phyloP scores from a whole-genome alignment of 2,329 filamentous ascomycete species.

The Paecilomyces sp. region DNA sequence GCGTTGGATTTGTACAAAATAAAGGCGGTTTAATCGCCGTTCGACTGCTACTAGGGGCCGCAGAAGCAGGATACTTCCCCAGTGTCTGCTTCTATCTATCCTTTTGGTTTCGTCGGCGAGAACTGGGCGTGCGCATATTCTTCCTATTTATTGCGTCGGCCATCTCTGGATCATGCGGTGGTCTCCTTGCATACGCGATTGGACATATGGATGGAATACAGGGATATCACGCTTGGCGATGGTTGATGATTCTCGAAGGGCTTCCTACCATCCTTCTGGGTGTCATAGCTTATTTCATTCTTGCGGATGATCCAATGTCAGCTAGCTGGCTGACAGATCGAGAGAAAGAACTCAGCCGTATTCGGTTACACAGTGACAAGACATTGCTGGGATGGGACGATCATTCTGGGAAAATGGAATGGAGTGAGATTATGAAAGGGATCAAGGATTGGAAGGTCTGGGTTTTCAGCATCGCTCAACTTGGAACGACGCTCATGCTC shows the following conservation, averaged over 20 bases:
- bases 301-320: conserved; percentile 23
- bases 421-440: conserved; percentile 8
- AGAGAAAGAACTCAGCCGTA: conserved; percentile 11
- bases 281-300: conserved; percentile 23
- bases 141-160: conserved; percentile 23
- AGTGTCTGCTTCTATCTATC: conserved; percentile 27
- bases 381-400: background rate
- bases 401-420: background rate
- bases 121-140: conserved; percentile 22
- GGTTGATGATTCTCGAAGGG: conserved; percentile 22
- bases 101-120: conserved; percentile 28
- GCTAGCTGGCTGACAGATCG: conserved; percentile 20
- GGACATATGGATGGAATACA: conserved; percentile 1
- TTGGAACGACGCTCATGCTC: conserved; percentile 1
- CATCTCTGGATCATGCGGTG: conserved; percentile 2
- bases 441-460: conserved; percentile 8
- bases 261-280: conserved; percentile 4
- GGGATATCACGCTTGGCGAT: conserved; percentile 1
- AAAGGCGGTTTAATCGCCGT: conserved; percentile 4
- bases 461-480: conserved; percentile 10
- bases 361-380: background rate
- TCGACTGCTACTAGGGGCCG: conserved; percentile 10
- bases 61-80: conserved; percentile 11
- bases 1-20: background rate
- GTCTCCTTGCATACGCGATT: background rate